Base-by-base conservation (phyloP, 2,329 filamentous ascomycete genomes). In the Drechslerella dactyloides region DNA sequence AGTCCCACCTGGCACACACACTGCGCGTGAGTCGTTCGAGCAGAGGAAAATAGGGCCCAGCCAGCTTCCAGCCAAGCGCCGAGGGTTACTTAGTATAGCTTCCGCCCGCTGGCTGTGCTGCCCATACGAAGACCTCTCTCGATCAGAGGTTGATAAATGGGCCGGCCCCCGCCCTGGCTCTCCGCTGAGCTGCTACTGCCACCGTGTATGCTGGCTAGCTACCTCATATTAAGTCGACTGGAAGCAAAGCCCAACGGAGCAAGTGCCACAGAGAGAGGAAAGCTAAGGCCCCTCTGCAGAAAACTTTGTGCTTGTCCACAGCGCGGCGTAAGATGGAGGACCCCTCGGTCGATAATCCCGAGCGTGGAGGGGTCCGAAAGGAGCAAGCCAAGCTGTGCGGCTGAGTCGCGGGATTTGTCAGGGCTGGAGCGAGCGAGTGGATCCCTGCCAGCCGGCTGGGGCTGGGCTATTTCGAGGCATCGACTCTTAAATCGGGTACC, bases 371-470 rank as follows among this genome's bases (percentile, higher is more conserved):
- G 19, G 21, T 21, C 44, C 44, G 44, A 48, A 48, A 48, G 44
- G 2, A 48, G 44, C 44, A 48, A 48, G 44, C 44, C 44, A 48
- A 48, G 44, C 44, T 48, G 44, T 48, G 44, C 44, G 44, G 44
- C 44, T 48, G 44, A 48, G 44, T 15, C 17, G 44, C 44, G 11
- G 44, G 44, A 48, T 48, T 21, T 5, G n/a, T 48, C 44, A 23
- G 19, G 11, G 17, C 44, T 21, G 8, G 8, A 6, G 27, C 27
- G 37, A 42, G n/a, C 44, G 19, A 48, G n/a, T n/a, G n/a, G n/a
- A 19, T 3, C 44, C 21, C 4, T 10, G 19, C 19, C 44, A 21
- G 44, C 4, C n/a, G 15, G 17, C n/a, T 48, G 44, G 19, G 44
- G 11, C 17, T 48, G 44, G 44, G 44, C 44, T 48, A 48, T 48